Conservation (phyloP, 2,329 filamentous ascomycete species). For the Aureobasidium sp. region DNA sequence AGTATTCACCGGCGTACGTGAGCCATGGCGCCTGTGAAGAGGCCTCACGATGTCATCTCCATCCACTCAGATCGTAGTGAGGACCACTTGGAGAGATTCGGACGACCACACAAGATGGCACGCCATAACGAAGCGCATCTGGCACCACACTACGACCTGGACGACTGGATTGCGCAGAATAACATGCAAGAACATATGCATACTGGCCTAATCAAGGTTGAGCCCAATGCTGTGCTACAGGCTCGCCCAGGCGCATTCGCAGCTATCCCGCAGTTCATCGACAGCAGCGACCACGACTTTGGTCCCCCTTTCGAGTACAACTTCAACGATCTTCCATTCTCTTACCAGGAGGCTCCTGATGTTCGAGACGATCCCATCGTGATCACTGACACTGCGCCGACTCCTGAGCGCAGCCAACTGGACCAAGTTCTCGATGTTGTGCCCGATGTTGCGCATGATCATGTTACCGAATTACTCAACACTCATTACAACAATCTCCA, state of each 20-base stretch:
- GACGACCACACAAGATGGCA: not conserved
- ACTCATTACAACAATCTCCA: conserved; percentile 14
- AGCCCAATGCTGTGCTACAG: not conserved
- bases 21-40: conserved; percentile 4
- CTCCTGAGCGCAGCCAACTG: not conserved
- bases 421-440: conserved; percentile 23
- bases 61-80: not conserved
- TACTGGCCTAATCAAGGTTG: not conserved
- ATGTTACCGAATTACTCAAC: conserved; percentile 22
- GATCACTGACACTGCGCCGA: not conserved
- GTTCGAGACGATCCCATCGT: not conserved
- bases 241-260: not conserved
- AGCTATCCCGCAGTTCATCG: not conserved
- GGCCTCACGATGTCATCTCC: conserved; percentile 4
- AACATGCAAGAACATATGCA: not conserved
- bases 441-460: conserved; percentile 26
- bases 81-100: not conserved
- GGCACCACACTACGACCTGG: not conserved
- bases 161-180: not conserved
- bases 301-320: not conserved
- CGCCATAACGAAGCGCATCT: not conserved
- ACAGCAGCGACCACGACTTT: not conserved
- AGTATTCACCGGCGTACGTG: not conserved
- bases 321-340: not conserved
- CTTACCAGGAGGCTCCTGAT: not conserved